Evolutionary conservation across 192 early-diverging fungal genomes (phyloP), one percentile per base, ranked within the genome.

Genomic region (Phycomyces nitens): DNA sequence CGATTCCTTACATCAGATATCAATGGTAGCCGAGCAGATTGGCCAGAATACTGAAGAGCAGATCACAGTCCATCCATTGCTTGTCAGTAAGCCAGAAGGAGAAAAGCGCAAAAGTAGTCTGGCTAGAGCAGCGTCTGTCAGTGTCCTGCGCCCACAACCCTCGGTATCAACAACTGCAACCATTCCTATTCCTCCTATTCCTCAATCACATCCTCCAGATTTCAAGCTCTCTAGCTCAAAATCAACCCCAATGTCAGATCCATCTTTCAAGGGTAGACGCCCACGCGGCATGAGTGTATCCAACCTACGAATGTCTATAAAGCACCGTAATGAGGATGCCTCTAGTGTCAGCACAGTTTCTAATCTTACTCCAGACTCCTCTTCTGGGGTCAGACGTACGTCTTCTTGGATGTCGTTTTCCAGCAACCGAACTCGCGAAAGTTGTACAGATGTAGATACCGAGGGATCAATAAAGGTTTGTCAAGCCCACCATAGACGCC

Each of bases 241-340:
- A 60, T 64, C 62, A 20, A 68, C 58, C 15, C 69, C 57, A 23
- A 71, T 56, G 23, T n/a, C 8, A 7, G 55, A 58, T 44, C 49
- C 27, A 18, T 12, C 41, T 20, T 42, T 23, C 11, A 58, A 64
- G 39, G 26, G 21, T 18, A 29, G 69, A n/a, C 68, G 64, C 9
- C 39, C 73, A 26, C 73, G 73, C 22, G 64, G 64, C 40, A 56
- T 70, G 53, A 75, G 73, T 42, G 64, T 75, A 15, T 63, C 68
- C 14, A 41, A 63, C 8, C 26, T 75, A 10, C 51, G 55, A 23
- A 60, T 65, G 47, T 63, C 73, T n/a, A 26, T 62, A 6, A 58
- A 52, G 54, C 26, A 65, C n/a, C 27, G 44, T 44, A 27, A 62
- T n/a, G 63, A 47, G 18, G 44, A 47, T 34, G 29, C 29, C 7